phyloP scores from a whole-genome alignment of 192 early-diverging fungal genomes.

The Chytriomyces confervae region DNA sequence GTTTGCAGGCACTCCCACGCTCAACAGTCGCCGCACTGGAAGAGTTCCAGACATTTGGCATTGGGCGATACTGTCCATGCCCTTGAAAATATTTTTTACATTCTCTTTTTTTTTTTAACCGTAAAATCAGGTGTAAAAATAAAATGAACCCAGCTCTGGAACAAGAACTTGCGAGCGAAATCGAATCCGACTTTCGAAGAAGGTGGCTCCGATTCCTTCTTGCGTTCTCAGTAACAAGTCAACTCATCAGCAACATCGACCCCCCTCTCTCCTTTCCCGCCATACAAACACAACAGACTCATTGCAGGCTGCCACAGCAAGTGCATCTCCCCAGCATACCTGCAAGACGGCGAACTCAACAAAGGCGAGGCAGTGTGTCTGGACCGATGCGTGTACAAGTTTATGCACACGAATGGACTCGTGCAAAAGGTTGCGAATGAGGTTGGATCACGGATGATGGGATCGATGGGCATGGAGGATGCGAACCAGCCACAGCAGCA shows the following conservation, averaged over 20 bases:
- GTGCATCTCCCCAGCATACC: conserved; percentile 80
- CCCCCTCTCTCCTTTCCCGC: no score
- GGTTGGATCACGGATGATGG: conserved; percentile 13
- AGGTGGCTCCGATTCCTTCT: not conserved
- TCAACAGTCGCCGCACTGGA: not conserved
- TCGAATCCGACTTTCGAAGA: conserved; percentile 27
- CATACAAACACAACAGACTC: not conserved
- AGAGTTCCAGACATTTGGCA: not conserved
- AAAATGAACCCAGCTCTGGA: conserved; percentile 13
- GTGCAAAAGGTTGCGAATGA: conserved; percentile 29
- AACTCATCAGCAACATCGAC: no score
- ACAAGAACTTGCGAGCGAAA: conserved; percentile 32
- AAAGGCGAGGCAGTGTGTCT: conserved; percentile 91
- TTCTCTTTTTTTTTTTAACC: not conserved
- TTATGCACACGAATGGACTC: conserved; percentile 52
- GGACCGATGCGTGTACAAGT: conserved; percentile 88
- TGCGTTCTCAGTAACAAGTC: not conserved
- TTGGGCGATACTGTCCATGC: not conserved
- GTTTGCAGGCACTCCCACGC: no score
- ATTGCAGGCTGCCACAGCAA: conserved; percentile 70
- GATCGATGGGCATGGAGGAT: conserved; percentile 5
- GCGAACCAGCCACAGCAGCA: not conserved
- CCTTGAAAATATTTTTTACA: not conserved
- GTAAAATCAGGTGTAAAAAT: no score
- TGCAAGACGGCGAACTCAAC: conserved; percentile 76